Evolutionary conservation across 2,329 filamentous ascomycete species (phyloP).

Genomic region (Neopestalotiopsis rosae): DNA sequence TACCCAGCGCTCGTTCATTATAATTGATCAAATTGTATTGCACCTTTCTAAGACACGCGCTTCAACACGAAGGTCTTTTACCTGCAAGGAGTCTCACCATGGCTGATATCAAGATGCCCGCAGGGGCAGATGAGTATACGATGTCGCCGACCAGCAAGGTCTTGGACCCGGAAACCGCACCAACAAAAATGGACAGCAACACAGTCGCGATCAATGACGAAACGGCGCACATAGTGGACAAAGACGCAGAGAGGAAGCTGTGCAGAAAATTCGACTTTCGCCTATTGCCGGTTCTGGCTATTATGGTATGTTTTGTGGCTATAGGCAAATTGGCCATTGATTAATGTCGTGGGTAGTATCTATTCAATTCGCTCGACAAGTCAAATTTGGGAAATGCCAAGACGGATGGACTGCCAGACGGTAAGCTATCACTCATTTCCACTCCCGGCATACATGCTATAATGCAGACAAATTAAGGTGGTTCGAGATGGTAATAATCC

Average conservation of each 20-base stretch:
- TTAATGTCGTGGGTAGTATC: slow-evolving; percentile 32
- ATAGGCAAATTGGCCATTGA: neutral
- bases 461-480: too few species aligned
- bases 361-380: slow-evolving; percentile 55
- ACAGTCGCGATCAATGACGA: slow-evolving; percentile 41
- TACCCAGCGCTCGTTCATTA: neutral
- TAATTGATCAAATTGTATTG: neutral
- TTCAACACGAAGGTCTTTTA: neutral
- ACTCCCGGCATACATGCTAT: too few species aligned
- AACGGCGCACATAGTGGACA: slow-evolving; percentile 40
- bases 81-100: neutral
- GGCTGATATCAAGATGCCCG: neutral
- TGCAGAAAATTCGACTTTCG: slow-evolving; percentile 61
- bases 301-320: slow-evolving; percentile 47
- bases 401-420: slow-evolving; percentile 47
- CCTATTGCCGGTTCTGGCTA: slow-evolving; percentile 56
- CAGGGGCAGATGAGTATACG: too few species aligned
- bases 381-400: slow-evolving; percentile 62
- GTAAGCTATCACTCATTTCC: slow-evolving; percentile 21
- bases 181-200: slow-evolving; percentile 29
- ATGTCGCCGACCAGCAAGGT: slow-evolving; percentile 1
- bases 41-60: neutral
- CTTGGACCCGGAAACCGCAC: neutral
- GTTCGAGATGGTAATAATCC: neutral
- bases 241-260: slow-evolving; percentile 52